Evolutionary conservation across 2,329 filamentous ascomycete genomes (phyloP).

Genomic region (Cladobotryum protrusum): DNA sequence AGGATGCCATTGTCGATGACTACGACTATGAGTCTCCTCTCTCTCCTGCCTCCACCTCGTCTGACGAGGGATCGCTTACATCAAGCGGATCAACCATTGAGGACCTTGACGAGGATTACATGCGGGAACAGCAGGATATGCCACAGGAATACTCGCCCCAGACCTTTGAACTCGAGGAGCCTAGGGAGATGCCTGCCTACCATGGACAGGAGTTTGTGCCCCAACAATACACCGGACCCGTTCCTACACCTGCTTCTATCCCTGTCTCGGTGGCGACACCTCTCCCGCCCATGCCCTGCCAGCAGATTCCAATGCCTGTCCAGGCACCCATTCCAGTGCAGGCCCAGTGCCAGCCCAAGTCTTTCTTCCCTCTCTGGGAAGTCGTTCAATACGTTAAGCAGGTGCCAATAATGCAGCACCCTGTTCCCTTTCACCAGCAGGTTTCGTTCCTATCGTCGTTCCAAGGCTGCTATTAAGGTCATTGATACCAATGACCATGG

Average conservation of each 20-base stretch:
- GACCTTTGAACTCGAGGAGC: conserved; percentile 42
- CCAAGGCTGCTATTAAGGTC: conserved; percentile 42
- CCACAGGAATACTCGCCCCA: conserved; percentile 36
- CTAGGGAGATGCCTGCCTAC: conserved; percentile 33
- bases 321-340: conserved; percentile 32
- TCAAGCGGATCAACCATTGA: conserved; percentile 49
- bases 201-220: conserved; percentile 40
- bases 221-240: conserved; percentile 39
- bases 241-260: conserved; percentile 20
- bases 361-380: conserved; percentile 46
- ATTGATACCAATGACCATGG: conserved; percentile 3
- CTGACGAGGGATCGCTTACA: conserved; percentile 50
- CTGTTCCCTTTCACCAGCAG: conserved; percentile 47
- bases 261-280: conserved; percentile 16
- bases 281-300: conserved; percentile 24
- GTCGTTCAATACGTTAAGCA: conserved; percentile 48
- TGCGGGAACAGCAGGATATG: conserved; percentile 37
- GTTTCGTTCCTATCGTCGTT: conserved; percentile 46
- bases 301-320: conserved; percentile 23
- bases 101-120: conserved; percentile 43
- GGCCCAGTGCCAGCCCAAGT: conserved; percentile 38
- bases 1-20: conserved; percentile 39
- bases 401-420: conserved; percentile 41
- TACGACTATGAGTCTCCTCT: conserved; percentile 41
- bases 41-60: conserved; percentile 45